A percentile compares a stretch with the other conserved stretches of the same genome.
Conservation (phyloP, 192 early-diverging fungal species). For the Coemansia reversa region DNA sequence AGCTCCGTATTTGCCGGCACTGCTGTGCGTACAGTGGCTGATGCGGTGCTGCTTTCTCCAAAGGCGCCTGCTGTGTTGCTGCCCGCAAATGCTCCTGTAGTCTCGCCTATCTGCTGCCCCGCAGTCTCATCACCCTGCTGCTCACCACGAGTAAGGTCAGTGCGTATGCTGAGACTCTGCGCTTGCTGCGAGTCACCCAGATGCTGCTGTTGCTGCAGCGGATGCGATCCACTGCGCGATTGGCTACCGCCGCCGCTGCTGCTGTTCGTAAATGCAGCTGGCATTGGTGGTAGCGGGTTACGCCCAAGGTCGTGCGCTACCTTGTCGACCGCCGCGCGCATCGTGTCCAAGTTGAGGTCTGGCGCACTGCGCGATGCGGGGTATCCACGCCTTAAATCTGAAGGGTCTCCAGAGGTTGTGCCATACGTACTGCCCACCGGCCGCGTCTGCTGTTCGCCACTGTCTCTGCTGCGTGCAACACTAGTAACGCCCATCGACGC, state of each 20-base stretch:
- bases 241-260: background rate
- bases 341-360: constrained; percentile 41
- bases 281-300: constrained; percentile 44
- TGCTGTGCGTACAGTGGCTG: background rate
- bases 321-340: constrained; percentile 29
- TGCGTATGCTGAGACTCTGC: constrained; percentile 17
- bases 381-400: constrained; percentile 24
- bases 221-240: constrained; percentile 6
- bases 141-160: constrained; percentile 5
- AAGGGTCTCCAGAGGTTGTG: background rate
- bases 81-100: too few species aligned
- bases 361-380: constrained; percentile 50
- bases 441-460: background rate
- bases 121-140: too few species aligned
- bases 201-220: constrained; percentile 13
- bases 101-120: too few species aligned
- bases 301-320: constrained; percentile 23
- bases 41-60: background rate
- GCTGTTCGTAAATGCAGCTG: constrained; percentile 19
- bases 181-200: background rate
- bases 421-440: constrained; percentile 1
- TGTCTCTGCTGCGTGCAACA: constrained; percentile 5
- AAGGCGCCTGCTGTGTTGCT: background rate
- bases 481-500: constrained; percentile 24
- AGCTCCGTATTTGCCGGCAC: constrained; percentile 38